Evolutionary conservation across 2,329 filamentous ascomycete genomes (phyloP).

Genomic region (Uncinocarpus reesii): DNA sequence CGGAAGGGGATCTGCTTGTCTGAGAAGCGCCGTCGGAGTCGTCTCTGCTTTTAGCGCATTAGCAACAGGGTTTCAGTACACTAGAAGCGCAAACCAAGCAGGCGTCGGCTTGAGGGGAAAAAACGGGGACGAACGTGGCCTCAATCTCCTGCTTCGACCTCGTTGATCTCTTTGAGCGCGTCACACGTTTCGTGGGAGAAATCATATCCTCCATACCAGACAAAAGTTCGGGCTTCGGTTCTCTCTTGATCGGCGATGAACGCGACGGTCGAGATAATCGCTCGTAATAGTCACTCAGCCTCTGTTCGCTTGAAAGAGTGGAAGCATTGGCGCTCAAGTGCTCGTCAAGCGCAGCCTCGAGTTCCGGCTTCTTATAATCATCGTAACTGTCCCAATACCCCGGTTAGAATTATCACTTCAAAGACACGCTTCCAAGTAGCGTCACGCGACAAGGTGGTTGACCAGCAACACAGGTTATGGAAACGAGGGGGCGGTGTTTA

Average conservation of each 20-base stretch:
- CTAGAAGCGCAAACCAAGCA: not conserved
- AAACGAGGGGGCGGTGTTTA: slow-evolving; percentile 33
- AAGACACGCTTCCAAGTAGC: slow-evolving; percentile 3
- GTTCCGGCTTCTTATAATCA: slow-evolving; percentile 63
- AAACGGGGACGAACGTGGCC: slow-evolving; percentile 16
- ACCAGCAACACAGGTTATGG: not conserved
- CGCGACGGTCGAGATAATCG: slow-evolving; percentile 30
- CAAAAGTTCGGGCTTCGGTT: slow-evolving; percentile 32
- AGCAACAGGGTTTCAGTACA: not conserved
- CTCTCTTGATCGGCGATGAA: slow-evolving; percentile 43
- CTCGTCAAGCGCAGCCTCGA: slow-evolving; percentile 64
- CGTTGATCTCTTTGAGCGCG: slow-evolving; percentile 29
- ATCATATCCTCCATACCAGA: slow-evolving; percentile 26
- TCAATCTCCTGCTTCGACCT: slow-evolving; percentile 34
- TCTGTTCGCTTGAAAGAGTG: slow-evolving; percentile 52
- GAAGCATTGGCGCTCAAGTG: slow-evolving; percentile 60
- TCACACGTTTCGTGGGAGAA: slow-evolving; percentile 22
- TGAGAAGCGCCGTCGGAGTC: slow-evolving; percentile 19
- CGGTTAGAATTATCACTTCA: slow-evolving; percentile 11
- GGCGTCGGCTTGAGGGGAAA: not conserved
- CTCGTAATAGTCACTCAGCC: slow-evolving; percentile 67
- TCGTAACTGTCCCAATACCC: slow-evolving; percentile 51
- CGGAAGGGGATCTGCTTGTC: slow-evolving; percentile 38
- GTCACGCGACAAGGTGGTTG: not conserved
- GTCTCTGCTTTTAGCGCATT: slow-evolving; percentile 15